phyloP scores from a whole-genome alignment of 2,329 filamentous ascomycete genomes.

The Xylaria sp. region DNA sequence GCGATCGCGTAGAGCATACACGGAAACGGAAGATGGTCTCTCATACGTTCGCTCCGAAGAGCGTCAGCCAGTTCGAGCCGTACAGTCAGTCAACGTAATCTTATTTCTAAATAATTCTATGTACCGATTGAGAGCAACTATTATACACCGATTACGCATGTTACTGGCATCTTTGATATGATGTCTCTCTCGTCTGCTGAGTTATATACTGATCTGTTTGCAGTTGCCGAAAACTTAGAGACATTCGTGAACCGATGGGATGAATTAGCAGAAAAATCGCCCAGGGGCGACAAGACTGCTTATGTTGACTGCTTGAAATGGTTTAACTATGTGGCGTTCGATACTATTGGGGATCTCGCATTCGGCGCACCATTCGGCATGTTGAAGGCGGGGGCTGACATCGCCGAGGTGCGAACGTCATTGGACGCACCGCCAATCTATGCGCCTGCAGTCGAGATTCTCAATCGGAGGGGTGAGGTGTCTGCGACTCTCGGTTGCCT shows the following conservation, averaged over 20 bases:
- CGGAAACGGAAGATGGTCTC: conserved; percentile 90
- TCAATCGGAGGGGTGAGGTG: conserved; percentile 89
- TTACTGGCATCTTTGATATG: background rate
- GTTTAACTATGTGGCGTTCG: conserved; percentile 77
- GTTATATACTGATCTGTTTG: conserved; percentile 2
- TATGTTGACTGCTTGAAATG: conserved; percentile 79
- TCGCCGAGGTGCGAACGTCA: conserved; percentile 76
- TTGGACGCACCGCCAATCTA: conserved; percentile 72
- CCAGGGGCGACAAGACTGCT: conserved; percentile 64
- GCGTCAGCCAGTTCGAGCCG: conserved; percentile 84
- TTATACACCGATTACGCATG: background rate
- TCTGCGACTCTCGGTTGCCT: conserved; percentile 81
- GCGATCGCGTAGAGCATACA: conserved; percentile 82
- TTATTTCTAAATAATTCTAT: background rate
- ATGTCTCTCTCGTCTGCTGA: background rate
- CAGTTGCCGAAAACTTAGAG: conserved; percentile 77
- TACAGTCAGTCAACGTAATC: conserved; percentile 63
- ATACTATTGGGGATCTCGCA: conserved; percentile 67
- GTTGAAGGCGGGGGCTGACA: conserved; percentile 79
- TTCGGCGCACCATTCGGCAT: conserved; percentile 86
- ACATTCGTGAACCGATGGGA: conserved; percentile 80
- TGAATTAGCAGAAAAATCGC: conserved; percentile 61
- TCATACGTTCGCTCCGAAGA: conserved; percentile 87
- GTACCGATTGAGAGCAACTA: background rate
- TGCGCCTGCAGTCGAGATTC: conserved; percentile 84